Base-by-base conservation (phyloP, 805 yeast species). In the Kazachstania viticola region DNA sequence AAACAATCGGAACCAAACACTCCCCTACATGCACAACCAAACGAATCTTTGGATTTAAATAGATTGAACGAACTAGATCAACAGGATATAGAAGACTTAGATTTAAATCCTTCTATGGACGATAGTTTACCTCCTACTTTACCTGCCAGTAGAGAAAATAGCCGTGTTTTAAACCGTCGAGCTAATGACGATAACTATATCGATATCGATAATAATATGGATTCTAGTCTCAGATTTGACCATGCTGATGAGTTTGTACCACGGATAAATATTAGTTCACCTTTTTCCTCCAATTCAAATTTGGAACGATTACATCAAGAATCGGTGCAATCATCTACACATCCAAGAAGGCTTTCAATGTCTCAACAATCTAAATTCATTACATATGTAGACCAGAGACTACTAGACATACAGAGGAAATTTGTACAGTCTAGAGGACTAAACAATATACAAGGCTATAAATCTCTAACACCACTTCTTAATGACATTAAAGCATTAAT, bases 311-410 rank as follows among this genome's bases (percentile, higher is more conserved):
- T 35, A 13, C n/a, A n/a, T n/a, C n/a, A n/a, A n/a, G n/a, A n/a
- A n/a, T n/a, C n/a, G n/a, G n/a, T n/a, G n/a, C n/a, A n/a, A n/a
- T 17, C 30, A 3, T 21, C 31, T 2, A 26, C 36, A 9, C 14
- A 14, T 9, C 12, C 31, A 16, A 25, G 16, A 35, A 47, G 58
- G 27, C 53, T 70, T 3, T 60, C 68, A 0, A 41, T 49, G 27
- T 39, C 63, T 0, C 85, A 79, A 43, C 79, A 76, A 46, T 67
- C 74, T 27, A 65, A 67, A 40, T 60, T 77, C 36, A 54, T 69
- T 15, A 56, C 61, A 14, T 74, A 73, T 41, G 61, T 76, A 25
- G 85, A 77, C 39, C 66, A 62, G 8, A 56, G 63, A 25, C 52
- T 75, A 22, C 54, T 76, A 40, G 60, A 59, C 13, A 61, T 77